Evolutionary conservation across 129 eudicot genomes (phyloP).

Genomic region (Flaveria sonorensis): DNA sequence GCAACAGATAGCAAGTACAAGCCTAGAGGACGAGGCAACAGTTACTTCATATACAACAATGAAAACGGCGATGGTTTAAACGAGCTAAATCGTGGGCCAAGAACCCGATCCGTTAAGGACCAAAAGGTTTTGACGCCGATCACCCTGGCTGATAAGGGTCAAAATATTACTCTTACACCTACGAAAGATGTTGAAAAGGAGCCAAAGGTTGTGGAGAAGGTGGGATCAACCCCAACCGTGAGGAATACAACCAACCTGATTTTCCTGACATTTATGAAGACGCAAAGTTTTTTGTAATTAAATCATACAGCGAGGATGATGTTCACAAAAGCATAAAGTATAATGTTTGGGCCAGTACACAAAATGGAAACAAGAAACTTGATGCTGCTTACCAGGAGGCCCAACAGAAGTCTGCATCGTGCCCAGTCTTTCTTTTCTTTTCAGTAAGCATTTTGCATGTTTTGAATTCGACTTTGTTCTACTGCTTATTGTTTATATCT

Average conservation of each 20-base stretch:
- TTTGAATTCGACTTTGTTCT: background rate
- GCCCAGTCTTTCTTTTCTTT: constrained; percentile 72
- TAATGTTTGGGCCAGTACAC: constrained; percentile 81
- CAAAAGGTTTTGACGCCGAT: constrained; percentile 44
- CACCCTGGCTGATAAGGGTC: constrained; percentile 55
- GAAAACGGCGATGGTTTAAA: constrained; percentile 70
- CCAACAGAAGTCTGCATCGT: constrained; percentile 55
- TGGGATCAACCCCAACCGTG: constrained; percentile 36
- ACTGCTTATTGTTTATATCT: background rate
- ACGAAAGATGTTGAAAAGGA: constrained; percentile 36
- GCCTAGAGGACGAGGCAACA: constrained; percentile 64
- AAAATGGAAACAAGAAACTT: constrained; percentile 80
- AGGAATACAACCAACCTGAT: constrained; percentile 60
- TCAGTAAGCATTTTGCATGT: constrained; percentile 45
- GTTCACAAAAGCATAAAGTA: constrained; percentile 82
- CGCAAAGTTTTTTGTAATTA: constrained; percentile 67
- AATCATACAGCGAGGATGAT: constrained; percentile 82
- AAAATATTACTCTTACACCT: constrained; percentile 39
- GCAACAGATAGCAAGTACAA: constrained; percentile 49
- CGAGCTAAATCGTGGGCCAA: constrained; percentile 77
- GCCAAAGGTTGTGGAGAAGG: constrained; percentile 21
- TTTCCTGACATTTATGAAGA: constrained; percentile 56
- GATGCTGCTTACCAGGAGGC: constrained; percentile 77
- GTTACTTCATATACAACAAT: constrained; percentile 47
- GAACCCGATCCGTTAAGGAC: constrained; percentile 55